Conservation (phyloP, 192 early-diverging fungal genomes). For the Backusella tarrabulga region DNA sequence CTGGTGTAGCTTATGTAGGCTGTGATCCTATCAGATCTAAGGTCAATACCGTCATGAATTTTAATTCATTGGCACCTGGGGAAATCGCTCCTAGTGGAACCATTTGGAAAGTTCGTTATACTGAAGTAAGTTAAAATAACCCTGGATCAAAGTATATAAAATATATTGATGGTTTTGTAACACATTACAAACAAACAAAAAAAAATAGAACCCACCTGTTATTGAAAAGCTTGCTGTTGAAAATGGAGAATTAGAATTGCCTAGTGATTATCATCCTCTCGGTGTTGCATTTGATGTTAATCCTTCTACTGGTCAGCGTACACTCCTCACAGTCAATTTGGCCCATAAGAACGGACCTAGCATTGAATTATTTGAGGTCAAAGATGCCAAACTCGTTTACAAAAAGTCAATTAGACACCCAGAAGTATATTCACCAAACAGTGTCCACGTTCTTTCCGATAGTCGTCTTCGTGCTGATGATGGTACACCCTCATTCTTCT, state of each 20-base stretch:
- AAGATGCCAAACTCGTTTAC: slow-evolving; percentile 9
- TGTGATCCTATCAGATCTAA: slow-evolving; percentile 24
- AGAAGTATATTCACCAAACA: slow-evolving; percentile 23
- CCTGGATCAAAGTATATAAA: background rate
- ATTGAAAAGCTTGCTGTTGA: background rate
- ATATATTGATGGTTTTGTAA: background rate
- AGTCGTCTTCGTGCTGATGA: slow-evolving; percentile 12
- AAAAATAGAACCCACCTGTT: background rate
- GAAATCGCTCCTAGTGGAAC: background rate
- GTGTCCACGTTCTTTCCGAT: slow-evolving; percentile 13
- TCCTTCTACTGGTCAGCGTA: background rate
- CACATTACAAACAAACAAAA: background rate
- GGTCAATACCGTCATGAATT: slow-evolving; percentile 21
- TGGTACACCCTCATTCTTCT: slow-evolving; percentile 30
- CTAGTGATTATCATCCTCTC: slow-evolving; percentile 26
- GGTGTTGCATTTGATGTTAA: slow-evolving; percentile 23
- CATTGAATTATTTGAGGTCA: slow-evolving; percentile 17
- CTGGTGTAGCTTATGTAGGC: slow-evolving; percentile 8
- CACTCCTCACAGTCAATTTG: slow-evolving; percentile 16
- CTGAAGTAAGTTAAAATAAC: slow-evolving; percentile 9
- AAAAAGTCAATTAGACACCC: slow-evolving; percentile 10
- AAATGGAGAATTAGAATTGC: background rate
- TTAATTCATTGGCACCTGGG: slow-evolving; percentile 9
- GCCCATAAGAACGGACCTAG: background rate
- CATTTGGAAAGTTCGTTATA: slow-evolving; percentile 17